These are phyloP conservation scores for Micromonas pusilla DNA, from an alignment of 139 green algal genomes.

Conservation along the genomic window DNA sequence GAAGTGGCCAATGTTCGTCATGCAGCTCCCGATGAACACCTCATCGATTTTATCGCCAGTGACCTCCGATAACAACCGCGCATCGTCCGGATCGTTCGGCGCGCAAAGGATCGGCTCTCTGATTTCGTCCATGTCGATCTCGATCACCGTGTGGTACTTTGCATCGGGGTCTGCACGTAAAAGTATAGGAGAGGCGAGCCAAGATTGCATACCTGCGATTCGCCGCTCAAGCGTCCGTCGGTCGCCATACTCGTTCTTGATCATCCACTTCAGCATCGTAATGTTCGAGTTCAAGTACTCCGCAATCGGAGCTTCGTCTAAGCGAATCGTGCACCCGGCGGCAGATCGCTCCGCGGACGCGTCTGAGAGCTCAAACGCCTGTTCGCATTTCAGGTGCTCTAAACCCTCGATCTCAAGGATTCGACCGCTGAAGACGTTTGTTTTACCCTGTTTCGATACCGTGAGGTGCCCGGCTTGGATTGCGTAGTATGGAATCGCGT, in stretches of 20 bases:
- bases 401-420: conserved; percentile 37
- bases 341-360: conserved; percentile 28
- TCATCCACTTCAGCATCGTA: conserved; percentile 38
- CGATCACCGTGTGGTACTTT: conserved; percentile 29
- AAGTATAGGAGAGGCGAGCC: conserved; percentile 26
- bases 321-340: conserved; percentile 35
- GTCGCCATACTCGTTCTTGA: conserved; percentile 31
- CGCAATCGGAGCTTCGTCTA: conserved; percentile 24
- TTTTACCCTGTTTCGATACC: conserved; percentile 32
- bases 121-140: conserved; percentile 34
- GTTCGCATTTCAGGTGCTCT: conserved; percentile 33
- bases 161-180: conserved; percentile 31
- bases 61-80: conserved; percentile 19
- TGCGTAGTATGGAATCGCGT: conserved; percentile 35
- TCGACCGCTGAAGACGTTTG: conserved; percentile 32
- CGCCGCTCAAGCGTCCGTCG: conserved; percentile 25
- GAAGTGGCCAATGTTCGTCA: conserved; percentile 40
- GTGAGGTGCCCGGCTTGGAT: conserved; percentile 32
- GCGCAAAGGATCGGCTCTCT: conserved; percentile 35
- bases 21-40: conserved; percentile 36
- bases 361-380: conserved; percentile 36
- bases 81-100: conserved; percentile 36
- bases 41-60: conserved; percentile 35
- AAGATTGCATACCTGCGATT: conserved; percentile 29
- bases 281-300: conserved; percentile 35